A percentile compares a stretch with the other conserved stretches of the same genome.
phyloP scores from a whole-genome alignment of 352 stramenopile species.

The Pythium rhizo-oryzae region DNA sequence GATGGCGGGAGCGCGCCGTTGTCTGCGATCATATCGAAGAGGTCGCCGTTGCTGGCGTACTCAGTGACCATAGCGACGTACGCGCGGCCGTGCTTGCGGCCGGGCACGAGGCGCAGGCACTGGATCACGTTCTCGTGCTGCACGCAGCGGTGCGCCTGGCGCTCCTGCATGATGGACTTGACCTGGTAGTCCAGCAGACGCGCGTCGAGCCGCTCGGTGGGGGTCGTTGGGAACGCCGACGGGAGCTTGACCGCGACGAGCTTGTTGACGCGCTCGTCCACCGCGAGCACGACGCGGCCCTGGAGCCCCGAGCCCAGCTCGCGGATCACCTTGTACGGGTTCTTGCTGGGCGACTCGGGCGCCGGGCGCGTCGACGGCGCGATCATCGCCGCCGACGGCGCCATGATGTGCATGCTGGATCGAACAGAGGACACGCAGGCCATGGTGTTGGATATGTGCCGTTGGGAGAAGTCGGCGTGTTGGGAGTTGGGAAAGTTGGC shows the following conservation, averaged over 20 bases:
- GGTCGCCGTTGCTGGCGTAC: slow-evolving; percentile 78
- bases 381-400: slow-evolving; percentile 1
- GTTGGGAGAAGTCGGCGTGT: not conserved
- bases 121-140: slow-evolving; percentile 61
- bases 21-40: slow-evolving; percentile 87
- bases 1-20: slow-evolving; percentile 59
- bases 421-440: slow-evolving; percentile 13
- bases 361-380: not conserved
- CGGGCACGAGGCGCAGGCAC: slow-evolving; percentile 44
- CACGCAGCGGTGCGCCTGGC: slow-evolving; percentile 55
- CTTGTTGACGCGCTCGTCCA: slow-evolving; percentile 45
- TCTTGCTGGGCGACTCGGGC: slow-evolving; percentile 17
- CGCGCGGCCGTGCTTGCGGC: slow-evolving; percentile 46
- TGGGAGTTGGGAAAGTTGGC: slow-evolving; percentile 5
- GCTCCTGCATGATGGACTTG: slow-evolving; percentile 63
- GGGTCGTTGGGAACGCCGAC: slow-evolving; percentile 34
- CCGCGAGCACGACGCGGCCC: slow-evolving; percentile 61
- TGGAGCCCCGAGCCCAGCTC: slow-evolving; percentile 69
- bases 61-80: slow-evolving; percentile 83
- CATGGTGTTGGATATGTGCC: slow-evolving; percentile 12
- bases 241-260: slow-evolving; percentile 79
- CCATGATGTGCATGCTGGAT: not conserved
- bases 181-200: slow-evolving; percentile 63
- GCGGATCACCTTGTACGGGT: slow-evolving; percentile 51
- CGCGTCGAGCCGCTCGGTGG: slow-evolving; percentile 33